Conservation (phyloP, 2,329 filamentous ascomycete genomes). For the Amphichorda felina region DNA sequence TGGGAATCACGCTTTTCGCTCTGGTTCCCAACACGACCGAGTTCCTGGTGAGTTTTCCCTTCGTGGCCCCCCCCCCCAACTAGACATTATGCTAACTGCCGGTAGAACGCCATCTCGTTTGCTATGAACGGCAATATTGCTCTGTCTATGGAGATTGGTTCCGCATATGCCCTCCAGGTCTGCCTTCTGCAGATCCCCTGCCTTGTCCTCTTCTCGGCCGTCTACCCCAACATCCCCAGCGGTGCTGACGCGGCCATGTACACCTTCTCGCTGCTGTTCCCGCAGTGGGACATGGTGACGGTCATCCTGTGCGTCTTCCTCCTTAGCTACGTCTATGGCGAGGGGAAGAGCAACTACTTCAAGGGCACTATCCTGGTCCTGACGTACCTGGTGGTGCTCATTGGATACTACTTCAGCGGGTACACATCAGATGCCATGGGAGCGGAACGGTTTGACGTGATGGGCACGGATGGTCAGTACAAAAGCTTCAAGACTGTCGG, state of each 20-base stretch:
- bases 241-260: slow-evolving; percentile 35
- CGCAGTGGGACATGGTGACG: slow-evolving; percentile 98
- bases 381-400: slow-evolving; percentile 83
- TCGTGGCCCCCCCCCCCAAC: not conserved
- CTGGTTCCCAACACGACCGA: slow-evolving; percentile 97
- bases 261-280: slow-evolving; percentile 83
- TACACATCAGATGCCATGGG: slow-evolving; percentile 33
- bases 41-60: slow-evolving; percentile 58
- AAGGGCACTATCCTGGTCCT: slow-evolving; percentile 93
- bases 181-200: slow-evolving; percentile 91
- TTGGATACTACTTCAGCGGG: slow-evolving; percentile 80
- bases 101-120: slow-evolving; percentile 93
- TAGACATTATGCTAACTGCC: slow-evolving; percentile 3
- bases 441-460: slow-evolving; percentile 38
- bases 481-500: slow-evolving; percentile 43
- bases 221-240: slow-evolving; percentile 41
- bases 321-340: slow-evolving; percentile 93
- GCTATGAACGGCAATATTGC: slow-evolving; percentile 99
- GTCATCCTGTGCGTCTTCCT: slow-evolving; percentile 94
- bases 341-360: slow-evolving; percentile 99
- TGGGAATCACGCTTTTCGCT: slow-evolving; percentile 93
- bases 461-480: slow-evolving; percentile 37
- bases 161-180: slow-evolving; percentile 91
- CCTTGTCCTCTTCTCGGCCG: slow-evolving; percentile 79
- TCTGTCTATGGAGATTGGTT: slow-evolving; percentile 97